A percentile compares a stretch with the other conserved stretches of the same genome.
These are phyloP conservation scores for Scenedesmus sp. DNA, from an alignment of 163 green algal genomes.

Conservation along the genomic window DNA sequence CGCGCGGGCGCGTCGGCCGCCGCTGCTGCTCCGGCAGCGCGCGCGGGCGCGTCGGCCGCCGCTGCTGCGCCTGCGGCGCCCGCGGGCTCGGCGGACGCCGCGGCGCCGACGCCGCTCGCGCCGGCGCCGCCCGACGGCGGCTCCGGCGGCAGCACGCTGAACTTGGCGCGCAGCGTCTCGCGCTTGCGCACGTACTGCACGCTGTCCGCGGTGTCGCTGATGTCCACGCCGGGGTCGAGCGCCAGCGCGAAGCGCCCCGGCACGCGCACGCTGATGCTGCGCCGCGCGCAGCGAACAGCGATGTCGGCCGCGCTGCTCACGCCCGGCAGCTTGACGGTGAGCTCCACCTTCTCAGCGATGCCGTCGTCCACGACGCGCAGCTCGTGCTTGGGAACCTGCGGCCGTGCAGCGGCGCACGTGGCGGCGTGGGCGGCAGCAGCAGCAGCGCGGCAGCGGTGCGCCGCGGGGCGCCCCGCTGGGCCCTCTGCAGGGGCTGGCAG, in stretches of 20 bases:
- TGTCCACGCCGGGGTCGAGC: constrained; percentile 2
- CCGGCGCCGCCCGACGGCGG: too few species aligned
- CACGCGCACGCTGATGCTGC: constrained; percentile 9
- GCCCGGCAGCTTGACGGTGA: constrained; percentile 33
- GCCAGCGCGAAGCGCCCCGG: constrained; percentile 12
- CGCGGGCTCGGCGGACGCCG: too few species aligned
- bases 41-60: not conserved
- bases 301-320: too few species aligned
- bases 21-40: not conserved
- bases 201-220: constrained; percentile 7
- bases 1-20: not conserved
- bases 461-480: too few species aligned
- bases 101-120: too few species aligned
- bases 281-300: too few species aligned
- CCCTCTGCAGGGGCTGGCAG: too few species aligned
- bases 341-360: not conserved
- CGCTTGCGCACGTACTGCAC: constrained; percentile 22
- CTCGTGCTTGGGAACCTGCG: constrained; percentile 32
- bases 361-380: constrained; percentile 17
- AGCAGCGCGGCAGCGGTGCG: not conserved
- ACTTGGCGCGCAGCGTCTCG: constrained; percentile 10
- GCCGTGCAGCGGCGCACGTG: not conserved
- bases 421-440: too few species aligned
- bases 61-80: not conserved
- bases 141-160: not conserved